Evolutionary conservation across 106 monocot species (phyloP).

Genomic region (Dendrobium huoshanense): DNA sequence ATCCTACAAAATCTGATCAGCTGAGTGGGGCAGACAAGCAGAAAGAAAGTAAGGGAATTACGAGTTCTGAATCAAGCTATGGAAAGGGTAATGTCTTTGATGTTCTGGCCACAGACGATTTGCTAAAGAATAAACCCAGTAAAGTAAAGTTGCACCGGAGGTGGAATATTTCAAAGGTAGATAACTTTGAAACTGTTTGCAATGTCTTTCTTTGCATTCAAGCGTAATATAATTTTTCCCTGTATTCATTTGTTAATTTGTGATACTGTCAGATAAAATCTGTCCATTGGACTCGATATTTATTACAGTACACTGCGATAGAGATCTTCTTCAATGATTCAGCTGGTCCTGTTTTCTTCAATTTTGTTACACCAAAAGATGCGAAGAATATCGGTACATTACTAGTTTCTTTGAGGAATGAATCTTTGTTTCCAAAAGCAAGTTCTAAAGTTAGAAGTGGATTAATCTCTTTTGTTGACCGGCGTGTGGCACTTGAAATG

Average conservation of each 20-base stretch:
- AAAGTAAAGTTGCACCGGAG: slow-evolving; percentile 82
- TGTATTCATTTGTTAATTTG: neutral
- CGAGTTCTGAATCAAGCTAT: slow-evolving; percentile 11
- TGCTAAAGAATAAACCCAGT: slow-evolving; percentile 21
- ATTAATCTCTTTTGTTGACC: slow-evolving; percentile 80
- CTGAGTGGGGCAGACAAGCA: slow-evolving; percentile 22
- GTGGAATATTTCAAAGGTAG: slow-evolving; percentile 79
- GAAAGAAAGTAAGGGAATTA: slow-evolving; percentile 14
- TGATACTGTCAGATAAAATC: slow-evolving; percentile 69
- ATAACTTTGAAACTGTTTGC: neutral
- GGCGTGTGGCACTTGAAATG: slow-evolving; percentile 75
- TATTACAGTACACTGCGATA: slow-evolving; percentile 82
- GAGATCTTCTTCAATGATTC: slow-evolving; percentile 90
- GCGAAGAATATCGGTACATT: slow-evolving; percentile 79
- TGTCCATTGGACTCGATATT: slow-evolving; percentile 87
- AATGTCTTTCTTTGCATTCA: neutral
- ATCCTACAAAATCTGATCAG: slow-evolving; percentile 35
- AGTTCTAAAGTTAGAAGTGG: slow-evolving; percentile 53
- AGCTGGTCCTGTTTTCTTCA: slow-evolving; percentile 73
- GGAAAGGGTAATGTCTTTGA: slow-evolving; percentile 30
- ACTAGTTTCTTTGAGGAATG: slow-evolving; percentile 76
- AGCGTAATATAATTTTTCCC: neutral
- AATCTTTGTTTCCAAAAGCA: slow-evolving; percentile 70
- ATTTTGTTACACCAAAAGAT: slow-evolving; percentile 71
- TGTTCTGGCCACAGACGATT: slow-evolving; percentile 23